phyloP scores from a whole-genome alignment of 257 asterid species.

The Solanum medicagineum region DNA sequence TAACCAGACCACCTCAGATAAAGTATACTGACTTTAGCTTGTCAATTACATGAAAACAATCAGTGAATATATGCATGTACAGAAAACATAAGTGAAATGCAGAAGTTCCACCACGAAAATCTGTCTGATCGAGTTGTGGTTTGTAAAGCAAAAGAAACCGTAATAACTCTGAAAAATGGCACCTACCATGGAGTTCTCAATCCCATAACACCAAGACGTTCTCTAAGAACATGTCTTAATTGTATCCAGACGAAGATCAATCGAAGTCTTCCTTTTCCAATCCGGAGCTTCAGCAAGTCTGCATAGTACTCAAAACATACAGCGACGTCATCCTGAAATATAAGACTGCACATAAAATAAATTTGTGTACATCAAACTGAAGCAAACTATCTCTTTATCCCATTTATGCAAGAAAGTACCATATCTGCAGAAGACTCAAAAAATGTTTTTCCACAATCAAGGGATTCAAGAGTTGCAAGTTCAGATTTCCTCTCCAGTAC shows the following conservation, averaged over 20 bases:
- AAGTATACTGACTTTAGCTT: no score
- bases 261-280: slow-evolving; percentile 49
- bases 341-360: not conserved
- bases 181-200: slow-evolving; percentile 89
- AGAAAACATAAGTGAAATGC: not conserved
- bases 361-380: not conserved
- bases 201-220: slow-evolving; percentile 88
- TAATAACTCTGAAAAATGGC: not conserved
- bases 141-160: not conserved
- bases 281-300: slow-evolving; percentile 83
- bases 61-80: no score
- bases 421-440: slow-evolving; percentile 93
- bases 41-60: no score
- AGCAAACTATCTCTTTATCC: not conserved
- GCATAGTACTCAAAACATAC: slow-evolving; percentile 87
- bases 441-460: slow-evolving; percentile 74
- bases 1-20: no score
- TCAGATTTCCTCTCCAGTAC: slow-evolving; percentile 61
- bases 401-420: slow-evolving; percentile 21
- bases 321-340: slow-evolving; percentile 78
- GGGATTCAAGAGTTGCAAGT: slow-evolving; percentile 68
- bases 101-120: not conserved
- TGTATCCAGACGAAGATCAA: slow-evolving; percentile 72
- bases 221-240: slow-evolving; percentile 64
- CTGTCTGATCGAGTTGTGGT: not conserved